Percentiles rank a stretch among this genome's conserved stretches.
phyloP scores from a whole-genome alignment of 2,329 filamentous ascomycete species.

The Monosporascus sp. region DNA sequence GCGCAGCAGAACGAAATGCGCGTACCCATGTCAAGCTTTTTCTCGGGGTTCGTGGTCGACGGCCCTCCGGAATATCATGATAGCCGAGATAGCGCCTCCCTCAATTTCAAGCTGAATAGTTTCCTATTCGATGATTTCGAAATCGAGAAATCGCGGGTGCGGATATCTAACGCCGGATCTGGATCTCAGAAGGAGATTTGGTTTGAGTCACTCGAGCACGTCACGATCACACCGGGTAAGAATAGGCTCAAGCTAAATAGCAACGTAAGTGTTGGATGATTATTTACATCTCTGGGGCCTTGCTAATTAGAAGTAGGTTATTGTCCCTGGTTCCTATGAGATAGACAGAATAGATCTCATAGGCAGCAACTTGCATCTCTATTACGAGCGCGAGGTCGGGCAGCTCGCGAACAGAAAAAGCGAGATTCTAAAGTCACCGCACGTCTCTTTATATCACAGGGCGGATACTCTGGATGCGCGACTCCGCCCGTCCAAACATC shows the following conservation, averaged over 20 bases:
- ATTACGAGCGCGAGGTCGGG: constrained; percentile 56
- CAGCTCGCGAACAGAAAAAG: constrained; percentile 40
- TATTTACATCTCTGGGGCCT: neutral
- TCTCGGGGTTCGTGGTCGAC: constrained; percentile 63
- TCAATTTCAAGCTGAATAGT: constrained; percentile 65
- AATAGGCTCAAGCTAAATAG: constrained; percentile 41
- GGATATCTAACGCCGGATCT: constrained; percentile 50
- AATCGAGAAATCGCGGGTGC: constrained; percentile 60
- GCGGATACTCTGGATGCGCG: constrained; percentile 62
- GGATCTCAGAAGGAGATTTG: constrained; percentile 62
- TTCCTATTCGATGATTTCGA: constrained; percentile 66
- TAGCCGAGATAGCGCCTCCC: constrained; percentile 67
- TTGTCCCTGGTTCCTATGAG: constrained; percentile 68
- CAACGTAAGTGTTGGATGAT: constrained; percentile 30
- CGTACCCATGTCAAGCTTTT: constrained; percentile 68
- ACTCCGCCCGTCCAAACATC: constrained; percentile 60
- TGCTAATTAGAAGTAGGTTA: constrained; percentile 43
- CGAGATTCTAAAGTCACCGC: constrained; percentile 52
- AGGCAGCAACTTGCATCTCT: constrained; percentile 58
- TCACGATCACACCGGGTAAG: constrained; percentile 50
- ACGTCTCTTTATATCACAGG: constrained; percentile 69
- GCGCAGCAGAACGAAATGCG: constrained; percentile 53
- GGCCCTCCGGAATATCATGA: constrained; percentile 65
- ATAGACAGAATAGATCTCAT: constrained; percentile 67
- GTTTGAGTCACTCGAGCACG: constrained; percentile 45